Base-by-base conservation (phyloP, 805 yeast genomes). In the Candida ficus region DNA sequence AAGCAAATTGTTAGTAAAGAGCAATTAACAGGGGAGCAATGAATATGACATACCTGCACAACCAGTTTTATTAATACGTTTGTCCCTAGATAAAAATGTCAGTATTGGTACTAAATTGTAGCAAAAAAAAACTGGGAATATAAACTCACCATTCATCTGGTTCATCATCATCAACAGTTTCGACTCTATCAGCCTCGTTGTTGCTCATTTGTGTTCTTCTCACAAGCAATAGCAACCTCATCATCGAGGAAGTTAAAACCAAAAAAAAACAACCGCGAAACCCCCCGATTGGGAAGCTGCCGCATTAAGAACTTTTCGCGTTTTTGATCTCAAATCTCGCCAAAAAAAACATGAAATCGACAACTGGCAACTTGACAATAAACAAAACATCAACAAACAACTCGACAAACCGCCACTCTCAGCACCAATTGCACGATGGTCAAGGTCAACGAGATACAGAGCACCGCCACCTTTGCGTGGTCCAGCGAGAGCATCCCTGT, bases 391-490 rank as follows among this genome's bases (percentile, higher is more conserved):
- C 6, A 27, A 27, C n/a, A n/a, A n/a, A n/a, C n/a, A n/a, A n/a
- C n/a, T n/a, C n/a, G n/a, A n/a, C n/a, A n/a, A n/a, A n/a, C n/a
- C 37, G 26, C 21, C 39, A 16, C 4, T 28, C 20, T 13, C 29
- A 36, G 34, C 21, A 22, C 39, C 39, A 26, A 20, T 19, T 26
- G 17, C 29, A 29, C 21, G 13, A 53, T 83, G 90, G 91, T 88
- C 53, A 88, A 87, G 65, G 72, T 93, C 51, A 77, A 79, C 62
- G 96, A 90, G 63, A 78, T 87, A 56, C 71, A 77, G 47, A 75
- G 88, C 52, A 86, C 96, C 12, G 90, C 96, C 38, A 81, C 95
- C n/a, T 88, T 93, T 66, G 95, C 98, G 33, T 91, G 98, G 97
- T 86, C 96, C 34, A 76, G 80, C 49, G 85, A 78, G 50, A 61